Percentiles rank a stretch among this genome's conserved stretches.
phyloP scores from a whole-genome alignment of 306 rosid species.

The Oxytropis ochrocephala region DNA sequence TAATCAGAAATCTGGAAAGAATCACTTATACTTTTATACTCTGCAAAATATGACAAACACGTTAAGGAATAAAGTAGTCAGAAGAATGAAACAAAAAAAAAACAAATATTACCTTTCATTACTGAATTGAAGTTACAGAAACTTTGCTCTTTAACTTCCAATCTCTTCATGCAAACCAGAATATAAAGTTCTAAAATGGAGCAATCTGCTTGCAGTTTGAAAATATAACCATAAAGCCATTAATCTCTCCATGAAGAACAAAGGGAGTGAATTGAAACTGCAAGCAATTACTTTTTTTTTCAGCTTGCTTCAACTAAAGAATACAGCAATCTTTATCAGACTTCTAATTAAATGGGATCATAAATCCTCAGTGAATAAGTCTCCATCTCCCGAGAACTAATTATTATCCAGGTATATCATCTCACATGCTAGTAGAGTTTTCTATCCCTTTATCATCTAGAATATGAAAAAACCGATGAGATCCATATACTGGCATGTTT shows the following conservation, averaged over 20 bases:
- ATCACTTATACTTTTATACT: conserved; percentile 63
- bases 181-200: conserved; percentile 79
- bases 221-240: conserved; percentile 9
- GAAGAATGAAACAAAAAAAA: conserved; percentile 12
- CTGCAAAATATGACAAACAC: conserved; percentile 41
- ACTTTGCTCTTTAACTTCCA: conserved; percentile 78
- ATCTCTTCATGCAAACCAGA: conserved; percentile 86
- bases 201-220: conserved; percentile 53
- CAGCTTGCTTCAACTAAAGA: background rate
- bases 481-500: background rate
- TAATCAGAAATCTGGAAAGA: conserved; percentile 59
- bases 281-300: background rate
- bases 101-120: conserved; percentile 59
- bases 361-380: background rate
- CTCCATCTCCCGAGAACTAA: background rate
- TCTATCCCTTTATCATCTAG: background rate
- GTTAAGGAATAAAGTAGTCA: conserved; percentile 8
- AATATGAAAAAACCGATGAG: background rate
- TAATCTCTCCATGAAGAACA: conserved; percentile 7
- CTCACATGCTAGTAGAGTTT: background rate
- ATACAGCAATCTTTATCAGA: background rate
- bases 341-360: background rate
- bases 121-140: conserved; percentile 78
- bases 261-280: background rate
- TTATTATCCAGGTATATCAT: background rate